Evolutionary conservation across 306 rosid species (phyloP), one percentile per base, ranked within the genome.

Genomic region (Astragalus glycyphyllos): DNA sequence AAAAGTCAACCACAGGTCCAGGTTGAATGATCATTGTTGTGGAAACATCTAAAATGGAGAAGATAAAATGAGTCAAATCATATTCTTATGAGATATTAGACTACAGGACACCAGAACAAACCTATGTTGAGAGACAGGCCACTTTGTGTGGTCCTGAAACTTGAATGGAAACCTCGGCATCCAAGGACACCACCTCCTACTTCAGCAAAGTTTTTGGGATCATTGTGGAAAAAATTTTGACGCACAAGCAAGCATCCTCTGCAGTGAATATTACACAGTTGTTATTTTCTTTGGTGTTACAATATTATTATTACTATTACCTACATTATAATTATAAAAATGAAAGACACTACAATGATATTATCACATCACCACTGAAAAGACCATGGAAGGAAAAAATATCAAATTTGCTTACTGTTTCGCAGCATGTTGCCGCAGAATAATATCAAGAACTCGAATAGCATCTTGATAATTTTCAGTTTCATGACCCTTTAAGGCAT

Each of bases 141-240:
- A 73, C 88, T 83, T 72, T 91, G 99, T 2, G 99, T 82, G 3
- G 96, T 82, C 69, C 99, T 87, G 35, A 95, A 95, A 65, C 99
- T 95, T 0, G 99, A 91, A 63, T 95, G 99, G 46, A 95, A 88
- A 8, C 99, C 99, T 63, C 92, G 67, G 60, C 96, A 89, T 1
- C 99, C 96, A 4, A 91, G 90, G 7, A 95, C 97, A 4, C 99
- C 99, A 14, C 97, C 97, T 11, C 97, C 99, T 0, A 95, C 96
- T 44, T 85, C 96, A 1, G 85, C 64, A 50, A 79, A 91, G 60
- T 70, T 84, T 16, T 58, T 85, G 0, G 90, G 80, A 61, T 95
- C 84, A 15, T 91, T 87, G 67, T 89, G 97, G 57, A 95, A 95
- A 40, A 84, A 95, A 2, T 92, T 87, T 9, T 95, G 99, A 4